Evolutionary conservation across 2,329 filamentous ascomycete genomes (phyloP), one percentile per base, ranked within the genome.

Genomic region (Gliomastix tumulicola): DNA sequence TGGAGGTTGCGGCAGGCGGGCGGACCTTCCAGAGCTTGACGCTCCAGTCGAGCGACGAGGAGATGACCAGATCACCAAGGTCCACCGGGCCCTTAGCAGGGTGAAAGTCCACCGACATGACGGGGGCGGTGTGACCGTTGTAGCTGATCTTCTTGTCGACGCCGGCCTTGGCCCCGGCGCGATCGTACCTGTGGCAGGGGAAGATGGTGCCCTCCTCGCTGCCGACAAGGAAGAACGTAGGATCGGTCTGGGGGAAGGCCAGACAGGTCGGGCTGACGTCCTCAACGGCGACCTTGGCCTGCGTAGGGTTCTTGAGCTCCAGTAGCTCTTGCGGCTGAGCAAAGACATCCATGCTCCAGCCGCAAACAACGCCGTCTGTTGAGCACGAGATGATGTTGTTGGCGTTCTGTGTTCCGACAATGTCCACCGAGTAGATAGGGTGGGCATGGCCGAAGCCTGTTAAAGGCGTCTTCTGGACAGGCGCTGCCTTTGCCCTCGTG

Each of bases 321-420:
- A 98, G 77, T 38, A 88, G 82, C 65, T 98, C 92, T 61, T 97
- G 90, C 1, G 92, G 92, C 59, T 96, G 88, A 2, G 90, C 88
- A 42, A 98, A 84, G 79, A 98, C 97, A 59, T 98, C 94, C 45
- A 96, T 88, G 38, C 86, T 89, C 92, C 92, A 98, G 33, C 89
- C 87, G 59, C 92, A 98, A 30, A 97, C 88, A 9, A 94, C 88
- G 37, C 92, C 92, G 54, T 98, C 92, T 1, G 92, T 98, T 2
- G 88, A 96, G 57, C 88, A 90, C 22, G 89, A 96, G 49, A 98
- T 85, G 56, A 98, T 95, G 60, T 97, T 98, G 66, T 96, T 95
- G 41, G 92, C 92, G 57, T 98, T 98, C 55, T 97, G 92, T 1
- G 94, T 98, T 45, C 92, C 92, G 34, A 98, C 88, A 38, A 98